phyloP scores from a whole-genome alignment of 2,329 filamentous ascomycete genomes.

The Neocucurbitaria cava region DNA sequence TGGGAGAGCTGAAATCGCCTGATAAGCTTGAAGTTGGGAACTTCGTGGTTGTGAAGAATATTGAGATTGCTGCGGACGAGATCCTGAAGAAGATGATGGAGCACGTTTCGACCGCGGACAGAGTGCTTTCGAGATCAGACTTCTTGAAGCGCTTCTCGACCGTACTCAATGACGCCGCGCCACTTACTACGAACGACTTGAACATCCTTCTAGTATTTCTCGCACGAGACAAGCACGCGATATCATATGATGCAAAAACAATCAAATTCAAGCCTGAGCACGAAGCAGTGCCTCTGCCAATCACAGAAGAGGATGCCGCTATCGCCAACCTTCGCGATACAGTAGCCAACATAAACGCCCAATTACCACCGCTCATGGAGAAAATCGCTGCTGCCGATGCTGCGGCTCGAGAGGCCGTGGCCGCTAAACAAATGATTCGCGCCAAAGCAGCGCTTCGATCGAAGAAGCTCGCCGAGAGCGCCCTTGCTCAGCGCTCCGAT shows the following conservation, averaged over 20 bases:
- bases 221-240: slow-evolving; percentile 69
- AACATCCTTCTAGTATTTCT: slow-evolving; percentile 68
- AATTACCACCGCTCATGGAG: slow-evolving; percentile 69
- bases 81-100: slow-evolving; percentile 48
- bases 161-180: slow-evolving; percentile 30
- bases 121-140: slow-evolving; percentile 43
- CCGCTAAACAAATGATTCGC: slow-evolving; percentile 73
- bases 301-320: slow-evolving; percentile 80
- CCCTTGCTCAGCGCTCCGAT: slow-evolving; percentile 73
- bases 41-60: slow-evolving; percentile 71
- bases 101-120: slow-evolving; percentile 43
- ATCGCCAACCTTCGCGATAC: slow-evolving; percentile 82
- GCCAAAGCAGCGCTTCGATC: slow-evolving; percentile 81
- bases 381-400: slow-evolving; percentile 59
- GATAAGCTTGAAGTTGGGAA: slow-evolving; percentile 67
- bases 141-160: slow-evolving; percentile 44
- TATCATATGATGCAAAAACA: slow-evolving; percentile 77
- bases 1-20: slow-evolving; percentile 55
- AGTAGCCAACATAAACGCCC: slow-evolving; percentile 69
- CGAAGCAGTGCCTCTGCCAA: slow-evolving; percentile 54
- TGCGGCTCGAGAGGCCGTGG: slow-evolving; percentile 73
- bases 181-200: slow-evolving; percentile 67
- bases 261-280: slow-evolving; percentile 70
- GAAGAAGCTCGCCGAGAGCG: slow-evolving; percentile 81
- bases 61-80: slow-evolving; percentile 61